phyloP scores from a whole-genome alignment of 768 basidiomycete species.

The Candolleomyces efflorescens region DNA sequence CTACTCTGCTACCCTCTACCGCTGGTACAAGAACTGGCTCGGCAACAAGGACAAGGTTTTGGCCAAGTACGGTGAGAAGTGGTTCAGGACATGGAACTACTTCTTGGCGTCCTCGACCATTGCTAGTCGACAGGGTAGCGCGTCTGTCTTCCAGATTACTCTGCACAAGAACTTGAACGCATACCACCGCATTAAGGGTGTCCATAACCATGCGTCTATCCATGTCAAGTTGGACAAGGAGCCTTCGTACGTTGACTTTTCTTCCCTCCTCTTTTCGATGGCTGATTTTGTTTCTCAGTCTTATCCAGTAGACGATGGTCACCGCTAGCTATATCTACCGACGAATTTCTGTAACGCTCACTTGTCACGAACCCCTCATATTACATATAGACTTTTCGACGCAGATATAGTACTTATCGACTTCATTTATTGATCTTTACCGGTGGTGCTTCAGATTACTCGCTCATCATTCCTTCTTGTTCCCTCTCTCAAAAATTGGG shows the following conservation, averaged over 20 bases:
- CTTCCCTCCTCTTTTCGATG: neutral
- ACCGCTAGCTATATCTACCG: too few relatives aligned
- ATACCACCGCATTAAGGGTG: slow-evolving; percentile 86
- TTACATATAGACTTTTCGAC: too few relatives aligned
- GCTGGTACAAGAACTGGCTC: slow-evolving; percentile 98
- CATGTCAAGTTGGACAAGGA: slow-evolving; percentile 57
- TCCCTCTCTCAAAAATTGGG: too few relatives aligned
- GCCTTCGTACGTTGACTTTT: slow-evolving; percentile 38
- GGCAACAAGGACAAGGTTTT: slow-evolving; percentile 86
- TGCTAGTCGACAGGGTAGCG: slow-evolving; percentile 78
- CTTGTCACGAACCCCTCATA: neutral
- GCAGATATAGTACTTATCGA: too few relatives aligned
- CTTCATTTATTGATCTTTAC: too few relatives aligned
- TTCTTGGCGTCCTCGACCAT: slow-evolving; percentile 96
- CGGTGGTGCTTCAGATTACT: too few relatives aligned
- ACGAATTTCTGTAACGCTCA: neutral
- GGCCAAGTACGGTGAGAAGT: slow-evolving; percentile 86
- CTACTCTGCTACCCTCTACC: slow-evolving; percentile 85
- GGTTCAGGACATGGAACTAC: slow-evolving; percentile 96
- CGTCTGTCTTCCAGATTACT: slow-evolving; percentile 95
- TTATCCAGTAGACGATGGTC: too few relatives aligned
- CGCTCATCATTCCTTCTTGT: too few relatives aligned
- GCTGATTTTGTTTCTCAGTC: neutral
- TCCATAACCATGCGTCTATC: slow-evolving; percentile 77
- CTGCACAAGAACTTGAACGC: slow-evolving; percentile 98